Percentiles rank a stretch among this genome's conserved stretches.
Conservation (phyloP, 1,284 basidiomycete species). For the Cutaneotrichosporon curvatum region DNA sequence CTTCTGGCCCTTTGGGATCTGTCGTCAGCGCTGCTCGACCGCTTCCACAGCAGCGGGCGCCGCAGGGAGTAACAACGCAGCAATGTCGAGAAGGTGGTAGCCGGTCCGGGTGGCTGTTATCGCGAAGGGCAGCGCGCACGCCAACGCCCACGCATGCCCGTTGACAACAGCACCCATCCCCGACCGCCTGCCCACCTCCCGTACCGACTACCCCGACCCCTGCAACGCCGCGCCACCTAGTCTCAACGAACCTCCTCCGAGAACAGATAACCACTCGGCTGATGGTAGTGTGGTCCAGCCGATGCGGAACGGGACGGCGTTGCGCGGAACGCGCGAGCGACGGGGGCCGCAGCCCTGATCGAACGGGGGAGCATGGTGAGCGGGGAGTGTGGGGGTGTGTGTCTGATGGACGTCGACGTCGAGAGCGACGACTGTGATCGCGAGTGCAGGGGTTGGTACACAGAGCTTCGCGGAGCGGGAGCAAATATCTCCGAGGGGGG, state of each 20-base stretch:
- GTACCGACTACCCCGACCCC: no score
- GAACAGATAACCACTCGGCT: constrained; percentile 79
- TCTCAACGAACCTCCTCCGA: constrained; percentile 66
- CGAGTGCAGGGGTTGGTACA: no score
- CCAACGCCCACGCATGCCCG: no score
- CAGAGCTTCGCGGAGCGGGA: not conserved
- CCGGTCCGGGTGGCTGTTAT: no score
- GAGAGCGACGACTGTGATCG: no score
- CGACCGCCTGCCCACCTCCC: not conserved
- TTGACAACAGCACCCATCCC: not conserved
- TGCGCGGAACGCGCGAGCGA: constrained; percentile 1
- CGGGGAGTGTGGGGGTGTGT: not conserved
- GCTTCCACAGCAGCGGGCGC: no score
- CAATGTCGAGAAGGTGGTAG: no score
- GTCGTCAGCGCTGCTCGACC: constrained; percentile 13
- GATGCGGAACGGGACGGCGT: constrained; percentile 49
- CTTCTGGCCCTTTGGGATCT: constrained; percentile 21
- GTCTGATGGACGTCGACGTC: no score
- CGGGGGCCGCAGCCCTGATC: constrained; percentile 9
- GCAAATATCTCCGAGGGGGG: not conserved
- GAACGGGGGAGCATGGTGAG: constrained; percentile 17
- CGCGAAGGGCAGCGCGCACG: no score
- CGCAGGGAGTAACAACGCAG: no score
- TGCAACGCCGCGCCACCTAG: not conserved
- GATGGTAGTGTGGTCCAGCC: constrained; percentile 76